Percentiles rank a stretch among this genome's conserved stretches.
These are phyloP conservation scores for Metschnikowia drakensbergensis DNA, from an alignment of 805 yeast genomes.

Conservation along the genomic window DNA sequence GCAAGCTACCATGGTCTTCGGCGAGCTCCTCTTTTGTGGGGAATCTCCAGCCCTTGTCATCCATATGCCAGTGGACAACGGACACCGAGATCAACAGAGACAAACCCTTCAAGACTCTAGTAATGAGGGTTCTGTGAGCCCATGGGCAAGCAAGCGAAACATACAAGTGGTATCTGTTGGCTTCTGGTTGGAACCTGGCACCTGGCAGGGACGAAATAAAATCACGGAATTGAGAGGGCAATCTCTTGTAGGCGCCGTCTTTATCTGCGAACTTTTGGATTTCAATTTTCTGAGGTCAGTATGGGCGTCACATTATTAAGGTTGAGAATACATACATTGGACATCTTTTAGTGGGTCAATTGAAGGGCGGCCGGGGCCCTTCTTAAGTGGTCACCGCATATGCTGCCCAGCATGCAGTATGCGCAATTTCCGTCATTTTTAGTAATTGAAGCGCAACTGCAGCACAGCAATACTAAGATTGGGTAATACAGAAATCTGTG, in stretches of 20 bases:
- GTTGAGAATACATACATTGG: not conserved
- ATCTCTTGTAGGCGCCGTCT: slow-evolving; percentile 56
- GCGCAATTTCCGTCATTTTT: not conserved
- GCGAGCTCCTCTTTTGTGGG: slow-evolving; percentile 43
- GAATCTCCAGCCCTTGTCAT: slow-evolving; percentile 86
- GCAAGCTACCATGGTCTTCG: slow-evolving; percentile 48
- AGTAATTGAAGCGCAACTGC: not conserved
- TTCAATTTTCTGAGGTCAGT: slow-evolving; percentile 28
- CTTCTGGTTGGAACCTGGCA: slow-evolving; percentile 67
- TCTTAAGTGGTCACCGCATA: not conserved
- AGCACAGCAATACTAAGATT: not conserved
- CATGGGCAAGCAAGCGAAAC: slow-evolving; percentile 93
- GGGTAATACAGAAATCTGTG: not conserved
- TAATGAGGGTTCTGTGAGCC: slow-evolving; percentile 84
- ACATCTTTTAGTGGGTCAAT: not conserved
- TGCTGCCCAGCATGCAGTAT: not conserved
- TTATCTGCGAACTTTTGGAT: slow-evolving; percentile 48
- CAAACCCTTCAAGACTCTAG: slow-evolving; percentile 69
- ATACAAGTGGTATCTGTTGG: slow-evolving; percentile 78
- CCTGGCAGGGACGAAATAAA: slow-evolving; percentile 54
- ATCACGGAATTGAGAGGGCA: slow-evolving; percentile 58
- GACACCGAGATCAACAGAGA: slow-evolving; percentile 56
- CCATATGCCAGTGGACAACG: slow-evolving; percentile 91
- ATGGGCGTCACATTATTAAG: not conserved
- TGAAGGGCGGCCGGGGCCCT: not conserved